Conservation (phyloP, 306 rosid genomes). For the Sophora flavescens region DNA sequence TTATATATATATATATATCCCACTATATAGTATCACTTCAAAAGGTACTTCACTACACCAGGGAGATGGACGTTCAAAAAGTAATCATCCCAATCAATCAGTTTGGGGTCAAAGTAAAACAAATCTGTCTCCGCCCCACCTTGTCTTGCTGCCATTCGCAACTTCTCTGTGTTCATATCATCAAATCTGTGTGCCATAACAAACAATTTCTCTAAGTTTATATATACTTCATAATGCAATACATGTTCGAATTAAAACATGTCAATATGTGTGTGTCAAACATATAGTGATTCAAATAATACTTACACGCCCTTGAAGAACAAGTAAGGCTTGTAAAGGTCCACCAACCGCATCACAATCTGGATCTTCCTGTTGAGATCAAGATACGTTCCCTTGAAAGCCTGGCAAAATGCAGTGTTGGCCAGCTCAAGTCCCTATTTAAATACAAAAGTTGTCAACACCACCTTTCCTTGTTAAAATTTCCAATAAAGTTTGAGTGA, state of each 20-base stretch:
- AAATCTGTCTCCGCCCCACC: slow-evolving; percentile 62
- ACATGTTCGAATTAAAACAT: neutral
- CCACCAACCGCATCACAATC: slow-evolving; percentile 77
- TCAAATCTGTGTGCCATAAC: slow-evolving; percentile 67
- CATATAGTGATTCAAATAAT: neutral
- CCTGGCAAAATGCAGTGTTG: slow-evolving; percentile 76
- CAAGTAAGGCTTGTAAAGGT: slow-evolving; percentile 87
- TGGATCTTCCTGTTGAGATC: slow-evolving; percentile 73
- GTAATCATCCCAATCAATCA: slow-evolving; percentile 82
- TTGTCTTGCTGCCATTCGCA: slow-evolving; percentile 63
- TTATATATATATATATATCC: neutral
- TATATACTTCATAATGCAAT: neutral
- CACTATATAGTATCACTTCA: slow-evolving; percentile 55
- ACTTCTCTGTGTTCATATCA: slow-evolving; percentile 75
- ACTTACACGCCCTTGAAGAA: slow-evolving; percentile 89
- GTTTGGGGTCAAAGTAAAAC: slow-evolving; percentile 80
- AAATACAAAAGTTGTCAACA: neutral
- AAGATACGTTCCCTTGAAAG: slow-evolving; percentile 61
- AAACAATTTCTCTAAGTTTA: slow-evolving; percentile 10
- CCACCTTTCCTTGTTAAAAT: neutral
- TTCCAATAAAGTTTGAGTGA: neutral
- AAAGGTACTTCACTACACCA: slow-evolving; percentile 72
- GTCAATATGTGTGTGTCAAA: neutral
- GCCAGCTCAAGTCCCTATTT: slow-evolving; percentile 78
- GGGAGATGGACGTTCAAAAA: slow-evolving; percentile 69